phyloP scores from a whole-genome alignment of 1,139 yeast species.

The Yamadazyma friedrichii region DNA sequence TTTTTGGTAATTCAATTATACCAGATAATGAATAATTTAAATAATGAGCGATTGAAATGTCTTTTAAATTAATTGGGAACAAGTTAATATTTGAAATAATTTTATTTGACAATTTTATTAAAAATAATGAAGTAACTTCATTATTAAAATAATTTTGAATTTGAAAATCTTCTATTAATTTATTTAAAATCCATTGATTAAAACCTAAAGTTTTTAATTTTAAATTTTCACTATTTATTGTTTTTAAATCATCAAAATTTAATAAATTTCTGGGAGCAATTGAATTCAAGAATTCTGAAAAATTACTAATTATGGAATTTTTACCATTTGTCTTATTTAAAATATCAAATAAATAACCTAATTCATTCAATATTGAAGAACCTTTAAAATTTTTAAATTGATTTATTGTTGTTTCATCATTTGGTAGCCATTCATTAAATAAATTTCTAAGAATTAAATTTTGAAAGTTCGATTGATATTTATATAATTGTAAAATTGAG shows the following conservation, averaged over 20 bases:
- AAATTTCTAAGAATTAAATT: constrained; percentile 60
- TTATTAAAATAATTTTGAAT: constrained; percentile 20
- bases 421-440: constrained; percentile 58
- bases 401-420: constrained; percentile 28
- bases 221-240: constrained; percentile 32
- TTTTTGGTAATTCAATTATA: constrained; percentile 53
- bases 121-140: constrained; percentile 23
- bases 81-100: constrained; percentile 22
- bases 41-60: constrained; percentile 38
- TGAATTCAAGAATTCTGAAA: constrained; percentile 48
- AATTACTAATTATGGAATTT: constrained; percentile 72
- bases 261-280: constrained; percentile 50
- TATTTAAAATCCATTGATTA: constrained; percentile 57
- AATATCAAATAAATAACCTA: constrained; percentile 92
- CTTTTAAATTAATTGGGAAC: constrained; percentile 6
- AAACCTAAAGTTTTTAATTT: constrained; percentile 51
- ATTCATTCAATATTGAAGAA: constrained; percentile 66
- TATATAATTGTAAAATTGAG: constrained; percentile 75
- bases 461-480: constrained; percentile 72
- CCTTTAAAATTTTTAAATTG: constrained; percentile 37
- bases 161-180: constrained; percentile 48
- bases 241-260: constrained; percentile 47
- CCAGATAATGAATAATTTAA: constrained; percentile 52
- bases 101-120: constrained; percentile 37
- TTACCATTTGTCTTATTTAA: constrained; percentile 74